Evolutionary conservation across 129 eudicot species (phyloP), one percentile per base, ranked within the genome.

Genomic region (Flaveria robusta): DNA sequence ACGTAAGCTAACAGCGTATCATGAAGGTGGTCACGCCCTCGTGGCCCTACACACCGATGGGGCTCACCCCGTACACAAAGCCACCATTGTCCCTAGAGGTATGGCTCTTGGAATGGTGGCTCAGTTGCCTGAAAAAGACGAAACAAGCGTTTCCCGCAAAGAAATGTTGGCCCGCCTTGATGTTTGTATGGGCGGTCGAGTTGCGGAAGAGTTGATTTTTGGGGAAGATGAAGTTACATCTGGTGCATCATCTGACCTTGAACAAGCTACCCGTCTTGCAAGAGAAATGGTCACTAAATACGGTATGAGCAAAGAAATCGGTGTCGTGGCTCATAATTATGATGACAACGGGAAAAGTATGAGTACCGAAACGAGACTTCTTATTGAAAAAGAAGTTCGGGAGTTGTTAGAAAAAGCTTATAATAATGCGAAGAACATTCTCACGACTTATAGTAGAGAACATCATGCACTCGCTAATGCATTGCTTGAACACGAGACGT

Each of bases 11-110:
- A 91, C 99, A 0, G 99, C 99, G 10, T 95, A 82, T 79, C 99
- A 95, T 29, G 99, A 95, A 84, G 97, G 97, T 9, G 99, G 99
- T 29, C 99, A 95, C 34, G 99, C 99, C 13, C 93, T 95, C 1
- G 97, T 95, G 9, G 99, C 99, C 1, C 31, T 95, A 13, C 92
- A 91, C 59, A 95, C 97, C 1, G 99, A 91, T 59, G 97, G 99
- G 20, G 99, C 99, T 24, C 89, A 80, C 73, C 97, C 97, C 4
- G 97, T 95, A 12, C 99, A 95, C 90, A 95, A 95, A 76, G 99
- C 99, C 39, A 95, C 99, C 5, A 91, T 95, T 23, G 97, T 95
- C 22, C 99, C 99, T 3, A 84, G 97, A 6, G 99, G 99, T 0
- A 87, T 83, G 85, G 77, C 97, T 49, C 96, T 95, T 0, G 99